Evolutionary conservation across 2,329 filamentous ascomycete species (phyloP).

Genomic region (Diaporthe sp.): DNA sequence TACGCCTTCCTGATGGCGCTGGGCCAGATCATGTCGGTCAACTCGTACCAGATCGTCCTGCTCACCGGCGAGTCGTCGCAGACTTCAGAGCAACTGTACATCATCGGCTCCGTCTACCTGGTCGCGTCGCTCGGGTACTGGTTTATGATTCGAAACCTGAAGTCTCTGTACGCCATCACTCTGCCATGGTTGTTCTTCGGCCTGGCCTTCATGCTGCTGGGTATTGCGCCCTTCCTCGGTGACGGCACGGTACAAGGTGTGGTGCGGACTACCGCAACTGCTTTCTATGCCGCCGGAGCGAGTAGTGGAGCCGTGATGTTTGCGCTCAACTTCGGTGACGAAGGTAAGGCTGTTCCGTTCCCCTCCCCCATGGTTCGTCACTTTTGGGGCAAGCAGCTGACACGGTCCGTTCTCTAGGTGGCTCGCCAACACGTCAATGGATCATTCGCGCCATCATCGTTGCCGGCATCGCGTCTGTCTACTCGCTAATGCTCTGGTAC

Average conservation of each 20-base stretch:
- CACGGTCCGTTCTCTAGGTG: conserved; percentile 48
- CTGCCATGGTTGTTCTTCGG: conserved; percentile 73
- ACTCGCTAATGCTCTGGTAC: conserved; percentile 73
- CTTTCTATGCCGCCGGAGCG: conserved; percentile 70
- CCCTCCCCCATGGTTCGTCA: conserved; percentile 73
- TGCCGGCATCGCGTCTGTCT: conserved; percentile 74
- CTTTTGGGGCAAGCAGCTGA: conserved; percentile 12
- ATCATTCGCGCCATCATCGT: conserved; percentile 74
- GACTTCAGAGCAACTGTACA: conserved; percentile 68
- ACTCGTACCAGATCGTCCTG: conserved; percentile 75
- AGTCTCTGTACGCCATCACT: conserved; percentile 66
- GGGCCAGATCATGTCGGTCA: conserved; percentile 72
- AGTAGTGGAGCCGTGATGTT: conserved; percentile 74
- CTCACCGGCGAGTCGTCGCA: conserved; percentile 72
- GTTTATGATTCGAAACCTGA: conserved; percentile 67
- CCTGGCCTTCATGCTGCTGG: conserved; percentile 70
- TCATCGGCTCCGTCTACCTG: conserved; percentile 69
- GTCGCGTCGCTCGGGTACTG: conserved; percentile 70
- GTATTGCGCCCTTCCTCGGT: conserved; percentile 64
- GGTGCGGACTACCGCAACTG: conserved; percentile 70
- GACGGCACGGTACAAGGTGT: conserved; percentile 50
- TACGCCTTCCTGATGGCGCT: conserved; percentile 71
- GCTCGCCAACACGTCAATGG: conserved; percentile 72
- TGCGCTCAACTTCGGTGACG: conserved; percentile 74
- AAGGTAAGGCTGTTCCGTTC: conserved; percentile 48